Conservation (phyloP, 2,329 filamentous ascomycete species). For the Colletotrichum lupini region DNA sequence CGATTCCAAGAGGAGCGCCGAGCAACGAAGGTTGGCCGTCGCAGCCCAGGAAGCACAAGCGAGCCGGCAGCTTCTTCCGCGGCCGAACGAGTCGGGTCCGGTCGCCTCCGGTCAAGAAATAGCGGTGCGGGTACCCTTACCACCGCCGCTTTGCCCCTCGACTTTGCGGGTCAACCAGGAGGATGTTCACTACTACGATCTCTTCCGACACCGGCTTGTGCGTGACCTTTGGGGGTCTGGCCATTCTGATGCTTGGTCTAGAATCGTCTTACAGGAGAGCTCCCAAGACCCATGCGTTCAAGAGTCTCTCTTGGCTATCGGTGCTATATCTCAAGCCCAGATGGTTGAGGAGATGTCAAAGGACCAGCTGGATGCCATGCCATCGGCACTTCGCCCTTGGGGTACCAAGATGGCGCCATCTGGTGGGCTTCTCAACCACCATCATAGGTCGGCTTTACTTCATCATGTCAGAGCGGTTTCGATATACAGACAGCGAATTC, state of each 20-base stretch:
- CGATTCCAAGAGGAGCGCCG: not conserved
- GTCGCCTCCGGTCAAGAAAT: too few species aligned
- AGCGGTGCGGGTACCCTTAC: not conserved
- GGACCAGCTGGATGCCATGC: not conserved
- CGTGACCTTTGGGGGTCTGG: conserved; percentile 37
- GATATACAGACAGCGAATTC: conserved; percentile 31
- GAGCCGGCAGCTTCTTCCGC: conserved; percentile 7
- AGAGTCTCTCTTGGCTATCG: conserved; percentile 39
- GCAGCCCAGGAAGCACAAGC: conserved; percentile 1
- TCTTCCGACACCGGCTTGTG: conserved; percentile 37
- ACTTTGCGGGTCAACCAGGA: conserved; percentile 7
- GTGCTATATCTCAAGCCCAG: conserved; percentile 36
- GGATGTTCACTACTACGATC: conserved; percentile 37
- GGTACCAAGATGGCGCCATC: not conserved
- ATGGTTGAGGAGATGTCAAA: conserved; percentile 19
- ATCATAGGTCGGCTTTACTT: conserved; percentile 31
- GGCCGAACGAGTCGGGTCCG: not conserved
- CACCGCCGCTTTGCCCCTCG: not conserved
- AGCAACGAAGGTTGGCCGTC: not conserved
- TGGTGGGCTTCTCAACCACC: not conserved
- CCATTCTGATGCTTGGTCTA: conserved; percentile 39
- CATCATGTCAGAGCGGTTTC: conserved; percentile 35
- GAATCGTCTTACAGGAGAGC: conserved; percentile 37
- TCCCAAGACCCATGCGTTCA: conserved; percentile 35
- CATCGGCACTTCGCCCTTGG: conserved; percentile 3